Percentiles rank a stretch among this genome's conserved stretches.
These are phyloP conservation scores for Debaryomyces fabryi DNA, from an alignment of 1,139 yeast species.

Conservation along the genomic window DNA sequence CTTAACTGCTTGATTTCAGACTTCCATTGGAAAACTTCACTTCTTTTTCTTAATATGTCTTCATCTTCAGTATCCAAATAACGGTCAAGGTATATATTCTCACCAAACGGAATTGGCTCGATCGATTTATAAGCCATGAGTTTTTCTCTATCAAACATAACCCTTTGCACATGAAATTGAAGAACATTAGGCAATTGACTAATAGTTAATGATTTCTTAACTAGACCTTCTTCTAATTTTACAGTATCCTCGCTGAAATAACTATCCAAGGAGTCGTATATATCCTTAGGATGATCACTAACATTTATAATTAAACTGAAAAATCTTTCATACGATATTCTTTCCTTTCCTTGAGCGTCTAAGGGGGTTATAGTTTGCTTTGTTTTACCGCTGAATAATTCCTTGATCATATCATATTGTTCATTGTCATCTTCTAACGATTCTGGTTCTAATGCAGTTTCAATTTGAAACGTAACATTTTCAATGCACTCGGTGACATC, in stretches of 20 bases:
- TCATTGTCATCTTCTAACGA: constrained; percentile 73
- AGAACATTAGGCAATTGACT: constrained; percentile 74
- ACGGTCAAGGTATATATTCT: constrained; percentile 80
- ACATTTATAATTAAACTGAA: constrained; percentile 81
- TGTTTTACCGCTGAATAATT: constrained; percentile 73
- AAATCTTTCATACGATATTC: constrained; percentile 76
- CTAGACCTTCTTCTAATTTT: constrained; percentile 71
- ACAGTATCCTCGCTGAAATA: constrained; percentile 78
- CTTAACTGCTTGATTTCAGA: constrained; percentile 50
- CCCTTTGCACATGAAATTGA: constrained; percentile 93
- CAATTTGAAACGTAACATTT: constrained; percentile 88
- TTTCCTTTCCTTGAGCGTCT: constrained; percentile 49
- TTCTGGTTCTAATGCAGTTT: constrained; percentile 81
- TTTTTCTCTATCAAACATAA: constrained; percentile 76
- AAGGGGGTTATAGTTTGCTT: constrained; percentile 47
- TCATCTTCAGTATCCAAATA: constrained; percentile 75
- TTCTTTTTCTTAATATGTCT: constrained; percentile 53
- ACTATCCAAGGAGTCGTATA: constrained; percentile 87
- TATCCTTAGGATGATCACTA: constrained; percentile 83
- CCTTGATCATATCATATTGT: constrained; percentile 77
- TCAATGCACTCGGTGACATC: constrained; percentile 98
- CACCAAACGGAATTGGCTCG: constrained; percentile 80
- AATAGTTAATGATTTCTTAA: constrained; percentile 72
- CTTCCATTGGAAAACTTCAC: constrained; percentile 69
- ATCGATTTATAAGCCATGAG: constrained; percentile 79